Evolutionary conservation across 139 green algal species (phyloP).

Genomic region (Tetradesmus obliquus): DNA sequence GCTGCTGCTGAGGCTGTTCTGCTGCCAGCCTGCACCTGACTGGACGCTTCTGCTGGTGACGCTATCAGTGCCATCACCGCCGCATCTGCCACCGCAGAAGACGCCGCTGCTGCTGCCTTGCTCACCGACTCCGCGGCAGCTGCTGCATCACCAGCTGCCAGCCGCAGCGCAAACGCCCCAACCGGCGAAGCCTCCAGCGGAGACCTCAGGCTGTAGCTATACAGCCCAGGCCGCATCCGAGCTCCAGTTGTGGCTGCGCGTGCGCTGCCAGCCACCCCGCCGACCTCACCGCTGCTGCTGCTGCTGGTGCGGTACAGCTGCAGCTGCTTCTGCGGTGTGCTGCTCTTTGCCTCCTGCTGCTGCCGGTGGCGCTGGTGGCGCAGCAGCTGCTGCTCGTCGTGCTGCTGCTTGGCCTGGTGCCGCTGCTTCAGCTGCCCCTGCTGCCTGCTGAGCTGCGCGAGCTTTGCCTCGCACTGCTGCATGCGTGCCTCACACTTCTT

Average conservation of each 20-base stretch:
- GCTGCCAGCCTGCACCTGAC: neutral
- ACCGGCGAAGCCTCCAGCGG: neutral
- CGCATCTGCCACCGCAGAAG: neutral
- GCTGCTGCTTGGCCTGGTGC: neutral
- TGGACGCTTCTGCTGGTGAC: neutral
- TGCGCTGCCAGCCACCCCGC: neutral
- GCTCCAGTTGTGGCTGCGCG: neutral
- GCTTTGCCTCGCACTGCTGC: constrained; percentile 7
- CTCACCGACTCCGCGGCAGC: neutral
- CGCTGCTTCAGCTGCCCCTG: neutral
- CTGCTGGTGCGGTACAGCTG: neutral
- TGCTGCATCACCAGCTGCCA: constrained; percentile 18
- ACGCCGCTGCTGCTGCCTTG: neutral
- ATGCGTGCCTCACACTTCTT: constrained; percentile 12
- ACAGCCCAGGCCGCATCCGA: neutral
- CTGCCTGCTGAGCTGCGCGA: constrained; percentile 22
- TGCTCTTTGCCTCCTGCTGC: neutral
- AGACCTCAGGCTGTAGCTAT: neutral
- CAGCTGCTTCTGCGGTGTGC: neutral
- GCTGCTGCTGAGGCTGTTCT: neutral
- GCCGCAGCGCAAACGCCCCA: neutral
- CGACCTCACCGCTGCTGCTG: neutral
- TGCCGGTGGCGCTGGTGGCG: neutral
- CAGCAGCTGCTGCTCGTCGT: neutral
- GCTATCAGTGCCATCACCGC: neutral